phyloP scores from a whole-genome alignment of 2,329 filamentous ascomycete genomes.

The Aspergillus fischeri region DNA sequence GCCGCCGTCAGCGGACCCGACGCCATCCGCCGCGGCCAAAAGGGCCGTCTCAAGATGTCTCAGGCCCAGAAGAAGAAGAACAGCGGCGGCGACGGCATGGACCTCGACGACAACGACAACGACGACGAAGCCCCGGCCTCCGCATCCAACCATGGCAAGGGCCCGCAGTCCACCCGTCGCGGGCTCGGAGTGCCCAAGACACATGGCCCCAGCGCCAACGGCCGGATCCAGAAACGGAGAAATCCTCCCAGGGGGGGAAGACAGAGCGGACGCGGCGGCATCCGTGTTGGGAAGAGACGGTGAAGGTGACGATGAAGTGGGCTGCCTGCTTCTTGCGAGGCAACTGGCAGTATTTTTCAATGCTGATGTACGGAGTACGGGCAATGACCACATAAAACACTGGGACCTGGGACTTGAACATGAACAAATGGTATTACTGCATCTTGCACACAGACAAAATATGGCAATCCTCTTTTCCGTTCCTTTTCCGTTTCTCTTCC shows the following conservation, averaged over 20 bases:
- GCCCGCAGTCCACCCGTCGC: constrained; percentile 14
- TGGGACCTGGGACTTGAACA: neutral
- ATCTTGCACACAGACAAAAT: neutral
- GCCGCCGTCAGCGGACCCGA: constrained; percentile 58
- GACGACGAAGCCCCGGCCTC: constrained; percentile 8
- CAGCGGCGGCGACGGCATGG: constrained; percentile 41
- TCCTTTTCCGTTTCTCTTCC: neutral
- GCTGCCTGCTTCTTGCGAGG: neutral
- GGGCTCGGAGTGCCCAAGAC: constrained; percentile 27
- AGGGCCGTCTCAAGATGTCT: constrained; percentile 59
- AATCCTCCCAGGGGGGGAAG: constrained; percentile 4
- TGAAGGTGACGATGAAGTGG: neutral
- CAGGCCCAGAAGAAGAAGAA: constrained; percentile 35
- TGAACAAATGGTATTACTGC: neutral
- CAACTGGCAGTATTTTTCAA: neutral
- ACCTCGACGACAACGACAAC: constrained; percentile 32
- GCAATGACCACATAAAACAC: neutral
- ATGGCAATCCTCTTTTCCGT: neutral
- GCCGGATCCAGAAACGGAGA: constrained; percentile 22
- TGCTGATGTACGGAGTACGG: neutral
- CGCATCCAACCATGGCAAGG: constrained; percentile 3
- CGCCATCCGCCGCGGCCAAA: constrained; percentile 54
- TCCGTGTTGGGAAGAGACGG: constrained; percentile 10
- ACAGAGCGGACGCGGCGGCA: constrained; percentile 15
- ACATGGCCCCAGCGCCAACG: constrained; percentile 20